Evolutionary conservation across 1,284 basidiomycete genomes (phyloP), one percentile per base, ranked within the genome.

Genomic region (Irpex sp.): DNA sequence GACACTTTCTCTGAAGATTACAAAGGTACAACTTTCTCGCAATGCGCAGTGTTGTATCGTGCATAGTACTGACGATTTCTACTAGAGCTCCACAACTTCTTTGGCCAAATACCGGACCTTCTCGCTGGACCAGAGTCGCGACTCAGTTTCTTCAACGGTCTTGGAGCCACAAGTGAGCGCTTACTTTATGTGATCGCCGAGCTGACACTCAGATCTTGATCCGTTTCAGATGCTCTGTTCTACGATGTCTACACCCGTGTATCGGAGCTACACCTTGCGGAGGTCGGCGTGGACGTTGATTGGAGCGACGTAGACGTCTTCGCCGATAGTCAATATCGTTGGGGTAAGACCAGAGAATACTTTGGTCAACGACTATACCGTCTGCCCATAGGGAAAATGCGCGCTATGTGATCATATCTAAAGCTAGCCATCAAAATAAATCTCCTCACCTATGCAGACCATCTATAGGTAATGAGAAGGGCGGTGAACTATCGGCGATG

Each of bases 111-210:
- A 0, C 94, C 94, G 0, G 84, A 92, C 71, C 79, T 98, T 1
- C 79, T 98, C n/a, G 82, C 85, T 26, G 89, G 90, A 0, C 84
- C 89, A 6, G 80, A 88, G 3, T 89, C 93, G 17, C 80, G 88
- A n/a, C 94, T 97, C 74, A 92, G 94, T 63, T 99, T 98, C 78
- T 99, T 98, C 84, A 95, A 99, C 73, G 97, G 97, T 4, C 83
- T 99, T 0, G 97, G 94, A 15, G 97, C 95, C 21, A 98, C 95
- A 7, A 96, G 95, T 94, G 72, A 65, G 78, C 79, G 65, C 58
- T 57, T 36, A 26, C 49, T n/a, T n/a, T 35, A 35, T 35, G 13
- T 53, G 58, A 60, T 59, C 39, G 39, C 15, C 39, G 19, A 5
- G 9, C 43, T 53, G 11, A 47, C 21, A 59, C 19, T 61, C 37